Conservation (phyloP, 495 filamentous ascomycete species). For the Penicillium subrubescens region DNA sequence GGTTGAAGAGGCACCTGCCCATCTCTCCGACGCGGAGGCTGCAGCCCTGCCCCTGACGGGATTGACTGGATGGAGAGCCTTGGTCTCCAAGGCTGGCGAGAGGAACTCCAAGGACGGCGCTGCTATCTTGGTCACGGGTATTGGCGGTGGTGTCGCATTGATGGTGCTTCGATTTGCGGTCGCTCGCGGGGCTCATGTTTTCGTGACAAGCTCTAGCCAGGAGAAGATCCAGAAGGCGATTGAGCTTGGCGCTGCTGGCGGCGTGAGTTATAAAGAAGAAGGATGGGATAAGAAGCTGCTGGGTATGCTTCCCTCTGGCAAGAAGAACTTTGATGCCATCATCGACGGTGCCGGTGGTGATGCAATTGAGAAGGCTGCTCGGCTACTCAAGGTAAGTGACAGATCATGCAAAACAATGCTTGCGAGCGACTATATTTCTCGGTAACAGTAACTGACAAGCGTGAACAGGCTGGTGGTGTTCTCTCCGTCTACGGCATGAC, state of each 20-base stretch:
- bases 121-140: constrained; percentile 74
- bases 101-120: constrained; percentile 56
- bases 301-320: constrained; percentile 53
- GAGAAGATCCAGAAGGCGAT: constrained; percentile 67
- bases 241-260: constrained; percentile 66
- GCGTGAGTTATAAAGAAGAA: constrained; percentile 65
- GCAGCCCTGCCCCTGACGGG: constrained; percentile 82
- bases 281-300: constrained; percentile 71
- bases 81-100: constrained; percentile 68
- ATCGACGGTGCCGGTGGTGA: constrained; percentile 80
- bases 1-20: constrained; percentile 71
- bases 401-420: not conserved
- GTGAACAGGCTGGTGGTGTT: constrained; percentile 58
- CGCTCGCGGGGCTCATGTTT: constrained; percentile 64
- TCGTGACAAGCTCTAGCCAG: constrained; percentile 64
- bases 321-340: constrained; percentile 66
- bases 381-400: constrained; percentile 55
- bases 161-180: constrained; percentile 70
- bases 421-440: not conserved
- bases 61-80: constrained; percentile 83
- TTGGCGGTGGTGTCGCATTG: constrained; percentile 79
- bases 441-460: not conserved
- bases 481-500: constrained; percentile 80
- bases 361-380: constrained; percentile 59
- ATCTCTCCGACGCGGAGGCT: constrained; percentile 70